Evolutionary conservation across 1,284 basidiomycete species (phyloP).

Genomic region (Pseudozyma thailandica): DNA sequence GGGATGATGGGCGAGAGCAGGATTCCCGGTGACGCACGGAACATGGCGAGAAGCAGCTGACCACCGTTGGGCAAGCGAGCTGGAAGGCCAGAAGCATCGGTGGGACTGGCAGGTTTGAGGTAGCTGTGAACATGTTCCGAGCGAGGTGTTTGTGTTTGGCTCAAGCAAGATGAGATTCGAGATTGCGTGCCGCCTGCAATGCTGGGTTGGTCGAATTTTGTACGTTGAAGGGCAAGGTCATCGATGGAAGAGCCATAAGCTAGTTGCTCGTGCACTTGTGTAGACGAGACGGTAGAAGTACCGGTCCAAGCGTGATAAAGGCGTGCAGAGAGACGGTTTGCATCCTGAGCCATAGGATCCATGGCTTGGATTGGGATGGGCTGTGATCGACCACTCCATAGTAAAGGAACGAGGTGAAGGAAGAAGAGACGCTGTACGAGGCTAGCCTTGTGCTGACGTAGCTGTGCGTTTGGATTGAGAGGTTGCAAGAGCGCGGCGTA

Average conservation of each 20-base stretch:
- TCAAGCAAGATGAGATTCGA: too few species aligned
- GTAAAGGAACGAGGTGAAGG: constrained; percentile 18
- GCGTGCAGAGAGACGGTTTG: constrained; percentile 1
- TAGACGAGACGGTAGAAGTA: too few species aligned
- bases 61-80: background rate
- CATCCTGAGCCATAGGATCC: constrained; percentile 22
- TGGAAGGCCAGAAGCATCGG: background rate
- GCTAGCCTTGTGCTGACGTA: constrained; percentile 20
- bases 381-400: constrained; percentile 17
- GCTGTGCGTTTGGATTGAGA: constrained; percentile 21
- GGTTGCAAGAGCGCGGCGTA: too few species aligned
- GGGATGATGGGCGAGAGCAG: constrained; percentile 31
- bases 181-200: too few species aligned
- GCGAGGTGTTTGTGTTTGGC: too few species aligned
- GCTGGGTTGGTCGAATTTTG: too few species aligned
- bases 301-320: too few species aligned
- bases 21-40: constrained; percentile 21
- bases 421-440: constrained; percentile 39
- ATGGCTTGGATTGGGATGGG: constrained; percentile 28
- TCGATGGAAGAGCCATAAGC: too few species aligned
- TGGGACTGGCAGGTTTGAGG: too few species aligned
- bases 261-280: too few species aligned
- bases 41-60: constrained; percentile 4
- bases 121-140: too few species aligned
- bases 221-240: too few species aligned